These are phyloP conservation scores for Ustilago vetiveriae DNA, from an alignment of 1,284 basidiomycete species.

Conservation along the genomic window DNA sequence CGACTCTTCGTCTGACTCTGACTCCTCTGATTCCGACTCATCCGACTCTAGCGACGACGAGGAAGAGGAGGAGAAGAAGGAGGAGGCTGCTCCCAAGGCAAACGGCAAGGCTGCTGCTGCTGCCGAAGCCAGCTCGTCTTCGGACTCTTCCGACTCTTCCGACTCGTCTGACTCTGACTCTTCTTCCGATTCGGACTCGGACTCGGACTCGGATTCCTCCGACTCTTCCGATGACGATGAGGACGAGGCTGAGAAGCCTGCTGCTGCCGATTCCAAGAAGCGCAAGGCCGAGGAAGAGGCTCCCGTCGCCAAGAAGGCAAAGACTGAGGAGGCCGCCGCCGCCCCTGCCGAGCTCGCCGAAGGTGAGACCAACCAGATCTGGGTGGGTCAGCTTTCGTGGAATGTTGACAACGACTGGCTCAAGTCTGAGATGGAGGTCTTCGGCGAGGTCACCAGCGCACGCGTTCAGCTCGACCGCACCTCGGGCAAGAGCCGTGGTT, in stretches of 20 bases:
- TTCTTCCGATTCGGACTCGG: constrained; percentile 22
- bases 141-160: constrained; percentile 18
- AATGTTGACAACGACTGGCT: constrained; percentile 98
- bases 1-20: constrained; percentile 1
- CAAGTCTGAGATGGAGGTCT: constrained; percentile 85
- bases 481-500: constrained; percentile 71
- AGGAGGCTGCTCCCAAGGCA: constrained; percentile 30
- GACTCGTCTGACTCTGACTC: constrained; percentile 28
- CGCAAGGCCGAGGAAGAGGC: constrained; percentile 82
- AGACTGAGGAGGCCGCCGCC: constrained; percentile 70
- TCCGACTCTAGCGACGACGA: constrained; percentile 28
- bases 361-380: constrained; percentile 78
- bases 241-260: constrained; percentile 64
- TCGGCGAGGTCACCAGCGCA: constrained; percentile 86
- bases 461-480: constrained; percentile 91
- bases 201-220: constrained; percentile 29
- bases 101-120: constrained; percentile 47
- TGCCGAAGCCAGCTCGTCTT: constrained; percentile 22
- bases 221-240: constrained; percentile 35
- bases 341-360: constrained; percentile 67
- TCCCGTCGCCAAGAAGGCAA: constrained; percentile 82
- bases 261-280: constrained; percentile 71
- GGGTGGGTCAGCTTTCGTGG: constrained; percentile 94
- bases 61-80: constrained; percentile 36
- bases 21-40: constrained; percentile 7